Evolutionary conservation across 352 stramenopile genomes (phyloP).

Genomic region (Phytophthora meadii): DNA sequence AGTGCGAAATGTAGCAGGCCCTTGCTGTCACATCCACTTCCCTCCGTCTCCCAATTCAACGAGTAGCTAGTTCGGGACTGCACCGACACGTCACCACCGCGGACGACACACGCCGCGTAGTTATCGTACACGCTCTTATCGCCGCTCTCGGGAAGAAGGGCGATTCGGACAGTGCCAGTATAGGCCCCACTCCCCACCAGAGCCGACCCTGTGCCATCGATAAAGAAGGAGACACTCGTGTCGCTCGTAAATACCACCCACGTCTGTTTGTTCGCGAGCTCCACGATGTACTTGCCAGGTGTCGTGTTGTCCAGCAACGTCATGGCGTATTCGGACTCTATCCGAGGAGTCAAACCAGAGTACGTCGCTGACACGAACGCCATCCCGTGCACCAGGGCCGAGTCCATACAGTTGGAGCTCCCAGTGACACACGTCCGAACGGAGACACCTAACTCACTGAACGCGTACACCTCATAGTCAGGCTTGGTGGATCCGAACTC

Average conservation of each 20-base stretch:
- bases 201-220: background rate
- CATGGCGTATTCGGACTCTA: background rate
- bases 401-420: background rate
- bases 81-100: background rate
- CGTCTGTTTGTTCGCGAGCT: background rate
- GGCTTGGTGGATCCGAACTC: background rate
- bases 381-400: background rate
- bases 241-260: background rate
- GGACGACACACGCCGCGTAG: background rate
- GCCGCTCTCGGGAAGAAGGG: background rate
- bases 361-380: background rate
- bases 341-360: background rate
- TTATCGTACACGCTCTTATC: background rate
- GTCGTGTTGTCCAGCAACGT: background rate
- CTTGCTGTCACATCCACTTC: background rate
- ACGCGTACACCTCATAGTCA: background rate
- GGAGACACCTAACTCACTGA: background rate
- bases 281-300: background rate
- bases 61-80: background rate
- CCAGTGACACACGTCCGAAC: background rate
- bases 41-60: constrained; percentile 1
- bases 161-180: background rate
- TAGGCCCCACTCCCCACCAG: background rate
- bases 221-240: background rate
- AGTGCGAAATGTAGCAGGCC: background rate